Evolutionary conservation across 2,329 filamentous ascomycete genomes (phyloP), one percentile per base, ranked within the genome.

Genomic region (Clarireedia homoeocarpa): DNA sequence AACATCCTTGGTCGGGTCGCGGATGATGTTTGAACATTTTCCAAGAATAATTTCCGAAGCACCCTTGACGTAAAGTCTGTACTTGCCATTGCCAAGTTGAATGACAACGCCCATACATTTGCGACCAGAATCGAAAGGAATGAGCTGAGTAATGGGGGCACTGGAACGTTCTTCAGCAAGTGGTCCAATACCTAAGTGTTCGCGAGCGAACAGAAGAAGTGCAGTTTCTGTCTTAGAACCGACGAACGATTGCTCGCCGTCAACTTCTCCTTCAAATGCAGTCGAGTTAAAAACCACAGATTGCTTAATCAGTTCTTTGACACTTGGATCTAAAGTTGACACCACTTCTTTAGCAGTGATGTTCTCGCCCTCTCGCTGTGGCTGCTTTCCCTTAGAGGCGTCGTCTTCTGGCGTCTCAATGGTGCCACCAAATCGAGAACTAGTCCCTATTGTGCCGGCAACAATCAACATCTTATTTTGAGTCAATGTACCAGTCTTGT

Each of bases 151-250:
- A 36, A 88, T 71, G 36, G 79, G 76, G 39, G 77, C 77, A 62
- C 85, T 87, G 14, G 81, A 76, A 17, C 86, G 77, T 63, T 84
- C 84, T 59, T 84, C 76, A 48, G 73, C 73, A 15, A 88, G 71
- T 0, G 78, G 75, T 5, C 79, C 80, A 75, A 90, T 83, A 44
- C 77, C 85, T 14, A 90, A 73, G 64, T 82, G 75, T 49, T 86
- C 81, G 49, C 79, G 77, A 20, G 85, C 83, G 66, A 89, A 89
- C 24, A 77, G 75, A n/a, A 91, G 76, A 12, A 91, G 74, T 23
- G 87, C 86, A 4, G 85, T 89, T 67, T 91, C 87, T 0, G 87
- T 91, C 71, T 89, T 90, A 5, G 86, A 89, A 30, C 87, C 87
- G 59, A 90, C 78, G 62, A 88, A 91, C 0, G 78, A 73, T 17